Evolutionary conservation across 441 rosid species (phyloP).

Genomic region (Populus trichocarpa): DNA sequence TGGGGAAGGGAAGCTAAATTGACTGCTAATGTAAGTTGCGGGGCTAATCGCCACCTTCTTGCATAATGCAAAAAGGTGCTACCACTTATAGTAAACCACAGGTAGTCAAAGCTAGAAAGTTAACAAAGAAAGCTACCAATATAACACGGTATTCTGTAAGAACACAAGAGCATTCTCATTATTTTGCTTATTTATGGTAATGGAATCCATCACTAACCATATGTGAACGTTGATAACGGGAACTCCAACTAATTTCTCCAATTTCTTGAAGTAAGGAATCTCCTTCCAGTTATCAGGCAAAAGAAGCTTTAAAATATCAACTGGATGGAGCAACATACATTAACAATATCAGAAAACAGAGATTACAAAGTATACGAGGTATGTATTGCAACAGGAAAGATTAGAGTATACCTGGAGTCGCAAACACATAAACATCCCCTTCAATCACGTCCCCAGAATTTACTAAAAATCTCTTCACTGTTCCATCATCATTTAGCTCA

Average conservation of each 20-base stretch:
- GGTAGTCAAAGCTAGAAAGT: not conserved
- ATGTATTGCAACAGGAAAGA: not conserved
- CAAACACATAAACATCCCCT: conserved; percentile 85
- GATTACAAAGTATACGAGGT: not conserved
- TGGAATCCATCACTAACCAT: too few relatives aligned
- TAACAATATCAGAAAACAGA: conserved; percentile 17
- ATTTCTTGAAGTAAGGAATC: too few relatives aligned
- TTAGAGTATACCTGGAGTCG: conserved; percentile 66
- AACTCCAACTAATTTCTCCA: too few relatives aligned
- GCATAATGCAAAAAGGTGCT: not conserved
- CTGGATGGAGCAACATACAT: conserved; percentile 34
- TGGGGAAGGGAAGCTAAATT: not conserved
- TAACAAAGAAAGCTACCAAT: not conserved
- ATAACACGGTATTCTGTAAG: too few relatives aligned
- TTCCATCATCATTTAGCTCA: conserved; percentile 74
- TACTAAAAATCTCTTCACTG: conserved; percentile 66
- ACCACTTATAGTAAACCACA: not conserved
- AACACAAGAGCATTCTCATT: too few relatives aligned
- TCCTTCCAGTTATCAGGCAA: conserved; percentile 44
- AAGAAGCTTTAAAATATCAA: conserved; percentile 87
- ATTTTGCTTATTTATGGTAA: too few relatives aligned
- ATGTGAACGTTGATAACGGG: too few relatives aligned
- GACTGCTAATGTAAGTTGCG: not conserved
- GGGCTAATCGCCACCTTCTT: not conserved
- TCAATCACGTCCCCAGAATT: conserved; percentile 60